phyloP scores from a whole-genome alignment of 257 asterid genomes.

The Solanum chilense region DNA sequence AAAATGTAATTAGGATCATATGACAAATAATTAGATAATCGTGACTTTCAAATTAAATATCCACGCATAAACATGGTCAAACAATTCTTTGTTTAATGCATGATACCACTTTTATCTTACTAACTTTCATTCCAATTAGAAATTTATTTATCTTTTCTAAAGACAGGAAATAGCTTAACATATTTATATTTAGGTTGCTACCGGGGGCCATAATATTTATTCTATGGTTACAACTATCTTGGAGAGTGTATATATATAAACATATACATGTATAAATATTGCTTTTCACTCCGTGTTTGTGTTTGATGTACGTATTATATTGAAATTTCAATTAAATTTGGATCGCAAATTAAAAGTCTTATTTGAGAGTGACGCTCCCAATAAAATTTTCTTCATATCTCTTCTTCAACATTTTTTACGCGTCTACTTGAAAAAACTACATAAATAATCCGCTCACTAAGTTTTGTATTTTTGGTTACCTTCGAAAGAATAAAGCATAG shows the following conservation, averaged over 20 bases:
- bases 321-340: too few species aligned
- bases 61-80: neutral
- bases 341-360: rapidly evolving
- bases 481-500: neutral
- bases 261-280: neutral
- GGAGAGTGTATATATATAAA: neutral
- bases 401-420: neutral
- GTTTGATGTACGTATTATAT: too few species aligned
- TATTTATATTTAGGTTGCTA: neutral
- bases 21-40: neutral
- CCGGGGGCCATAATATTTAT: neutral
- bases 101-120: neutral
- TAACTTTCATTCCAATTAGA: neutral
- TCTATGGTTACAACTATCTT: neutral
- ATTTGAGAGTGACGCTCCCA: neutral
- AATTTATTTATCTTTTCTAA: neutral
- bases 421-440: neutral
- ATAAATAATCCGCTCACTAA: too few species aligned
- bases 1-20: neutral
- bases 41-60: neutral
- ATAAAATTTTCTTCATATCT: neutral
- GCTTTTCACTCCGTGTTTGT: neutral
- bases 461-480: neutral
- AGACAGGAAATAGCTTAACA: neutral
- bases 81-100: neutral